Evolutionary conservation across 331 rosid genomes (phyloP), one percentile per base, ranked within the genome.

Genomic region (Malus hybrid): DNA sequence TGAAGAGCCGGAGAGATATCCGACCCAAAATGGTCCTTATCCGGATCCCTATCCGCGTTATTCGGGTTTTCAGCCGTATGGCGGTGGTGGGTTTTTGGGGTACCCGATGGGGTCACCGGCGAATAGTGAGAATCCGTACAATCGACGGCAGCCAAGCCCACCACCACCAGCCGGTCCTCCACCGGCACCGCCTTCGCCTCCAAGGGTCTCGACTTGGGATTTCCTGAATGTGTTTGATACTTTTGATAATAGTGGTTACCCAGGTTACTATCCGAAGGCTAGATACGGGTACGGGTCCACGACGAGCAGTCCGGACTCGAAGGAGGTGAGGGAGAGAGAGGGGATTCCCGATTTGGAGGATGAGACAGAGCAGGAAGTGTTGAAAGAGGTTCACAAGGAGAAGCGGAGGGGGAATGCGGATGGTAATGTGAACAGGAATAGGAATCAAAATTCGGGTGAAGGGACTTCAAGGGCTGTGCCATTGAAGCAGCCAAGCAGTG

Each of bases 271-370:
- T 39, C 29, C 83, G 1, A 73, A 24, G 80, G 77, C 78, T 11
- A 82, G 80, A 65, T 84, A 75, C 22, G 90, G 89, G 65, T 50
- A 79, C 59, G 97, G 90, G 46, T 92, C 99, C 33, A 81, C 78
- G 4, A 65, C 86, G 65, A 92, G 97, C 71, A 95, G 99, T 66
- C 92, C 97, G 6, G 97, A 92, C 82, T 95, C 97, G 42, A 90
- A 87, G 31, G 99, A 95, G 70, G 97, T 95, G 83, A 89, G 99
- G 80, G 92, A 87, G 83, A 90, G 97, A 28, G 99, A 95, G 73
- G 99, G 99, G 61, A 95, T 95, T 84, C 99, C 99, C 2, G 97
- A 95, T 27, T 82, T 95, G 83, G 99, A 95, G 80, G 97, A 95
- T 24, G 99, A 95, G 36, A 89, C 87, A 2, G 97, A 92, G 76